Conservation (phyloP, 495 filamentous ascomycete genomes). For the Hapsidospora chrysogenum region DNA sequence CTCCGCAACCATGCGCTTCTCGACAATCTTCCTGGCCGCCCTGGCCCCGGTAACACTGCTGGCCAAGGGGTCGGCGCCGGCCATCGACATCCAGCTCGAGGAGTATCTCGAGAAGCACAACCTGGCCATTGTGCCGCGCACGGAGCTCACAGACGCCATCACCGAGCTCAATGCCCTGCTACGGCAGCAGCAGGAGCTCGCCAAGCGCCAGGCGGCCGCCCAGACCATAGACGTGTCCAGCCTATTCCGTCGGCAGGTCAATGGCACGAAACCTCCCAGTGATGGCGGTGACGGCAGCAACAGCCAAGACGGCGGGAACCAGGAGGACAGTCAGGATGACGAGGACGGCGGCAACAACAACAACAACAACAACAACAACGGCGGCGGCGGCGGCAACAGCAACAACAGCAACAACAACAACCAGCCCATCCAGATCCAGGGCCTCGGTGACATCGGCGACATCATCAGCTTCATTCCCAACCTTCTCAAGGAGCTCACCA, state of each 20-base stretch:
- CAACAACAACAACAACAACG: conserved; percentile 1
- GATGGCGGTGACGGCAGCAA: background rate
- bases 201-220: background rate
- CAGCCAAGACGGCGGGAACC: conserved; percentile 4
- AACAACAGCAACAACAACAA: conserved; percentile 7
- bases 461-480: background rate
- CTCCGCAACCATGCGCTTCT: conserved; percentile 15
- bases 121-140: conserved; percentile 16
- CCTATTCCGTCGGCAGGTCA: background rate
- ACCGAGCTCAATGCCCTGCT: conserved; percentile 18
- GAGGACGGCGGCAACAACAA: background rate
- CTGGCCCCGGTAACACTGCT: conserved; percentile 10
- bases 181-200: conserved; percentile 8
- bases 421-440: conserved; percentile 9
- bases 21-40: conserved; percentile 10
- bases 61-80: conserved; percentile 9
- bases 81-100: conserved; percentile 12
- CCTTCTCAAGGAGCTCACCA: conserved; percentile 9
- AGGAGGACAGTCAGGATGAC: background rate
- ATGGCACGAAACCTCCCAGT: background rate
- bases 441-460: conserved; percentile 11
- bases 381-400: conserved; percentile 5
- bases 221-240: too few species aligned
- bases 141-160: conserved; percentile 18
- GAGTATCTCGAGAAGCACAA: conserved; percentile 16